Percentiles rank a stretch among this genome's conserved stretches.
phyloP scores from a whole-genome alignment of 2,329 filamentous ascomycete species.

The Daldinia sp. region DNA sequence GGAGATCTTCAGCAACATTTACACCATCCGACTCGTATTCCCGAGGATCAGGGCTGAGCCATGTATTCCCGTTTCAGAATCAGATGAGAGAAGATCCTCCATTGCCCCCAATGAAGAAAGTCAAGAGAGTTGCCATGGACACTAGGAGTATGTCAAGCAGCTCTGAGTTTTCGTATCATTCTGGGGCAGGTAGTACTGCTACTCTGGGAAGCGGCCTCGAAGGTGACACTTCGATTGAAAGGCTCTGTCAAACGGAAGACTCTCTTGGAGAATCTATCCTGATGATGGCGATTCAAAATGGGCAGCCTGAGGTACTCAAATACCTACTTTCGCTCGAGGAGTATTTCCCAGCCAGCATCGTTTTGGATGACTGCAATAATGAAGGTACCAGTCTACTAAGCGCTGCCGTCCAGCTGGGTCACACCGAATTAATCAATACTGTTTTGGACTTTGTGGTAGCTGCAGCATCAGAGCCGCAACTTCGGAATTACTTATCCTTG shows the following conservation, averaged over 20 bases:
- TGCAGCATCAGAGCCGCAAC: slow-evolving; percentile 64
- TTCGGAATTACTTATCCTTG: slow-evolving; percentile 76
- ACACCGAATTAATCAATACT: slow-evolving; percentile 78
- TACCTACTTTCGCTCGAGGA: slow-evolving; percentile 84
- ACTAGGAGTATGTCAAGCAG: slow-evolving; percentile 87
- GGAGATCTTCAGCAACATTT: slow-evolving; percentile 58
- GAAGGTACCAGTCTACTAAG: slow-evolving; percentile 91
- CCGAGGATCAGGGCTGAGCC: slow-evolving; percentile 72
- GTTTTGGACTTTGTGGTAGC: slow-evolving; percentile 78
- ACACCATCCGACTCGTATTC: slow-evolving; percentile 65
- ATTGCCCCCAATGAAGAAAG: slow-evolving; percentile 60
- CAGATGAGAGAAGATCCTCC: slow-evolving; percentile 59
- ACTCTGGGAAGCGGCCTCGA: slow-evolving; percentile 80
- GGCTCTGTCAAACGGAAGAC: slow-evolving; percentile 77
- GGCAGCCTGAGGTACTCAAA: slow-evolving; percentile 76
- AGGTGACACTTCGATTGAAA: slow-evolving; percentile 87
- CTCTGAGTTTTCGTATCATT: slow-evolving; percentile 86
- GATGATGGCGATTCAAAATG: slow-evolving; percentile 86
- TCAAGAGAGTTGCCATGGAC: slow-evolving; percentile 90
- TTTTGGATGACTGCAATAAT: slow-evolving; percentile 88
- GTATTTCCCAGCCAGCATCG: slow-evolving; percentile 76
- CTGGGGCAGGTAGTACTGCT: slow-evolving; percentile 80
- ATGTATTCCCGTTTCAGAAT: slow-evolving; percentile 92
- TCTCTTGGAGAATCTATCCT: slow-evolving; percentile 82
- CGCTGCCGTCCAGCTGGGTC: slow-evolving; percentile 87